Evolutionary conservation across 2,329 filamentous ascomycete species (phyloP).

Genomic region (Aspergillus unguis): DNA sequence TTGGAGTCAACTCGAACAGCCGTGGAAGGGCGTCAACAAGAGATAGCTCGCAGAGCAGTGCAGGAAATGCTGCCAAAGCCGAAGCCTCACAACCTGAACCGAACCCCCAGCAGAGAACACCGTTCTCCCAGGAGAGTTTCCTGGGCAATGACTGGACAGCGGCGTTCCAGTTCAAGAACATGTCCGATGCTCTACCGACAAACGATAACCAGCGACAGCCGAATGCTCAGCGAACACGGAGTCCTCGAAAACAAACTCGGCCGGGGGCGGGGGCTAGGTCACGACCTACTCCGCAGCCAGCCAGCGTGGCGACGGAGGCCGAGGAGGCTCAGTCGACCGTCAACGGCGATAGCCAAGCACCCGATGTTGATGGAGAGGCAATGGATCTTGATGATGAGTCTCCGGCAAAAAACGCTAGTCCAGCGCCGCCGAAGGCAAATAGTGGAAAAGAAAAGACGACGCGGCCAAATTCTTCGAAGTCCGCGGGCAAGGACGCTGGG

Average conservation of each 20-base stretch:
- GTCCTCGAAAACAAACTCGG: conserved; percentile 34
- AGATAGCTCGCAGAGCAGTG: conserved; percentile 19
- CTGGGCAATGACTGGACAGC: conserved; percentile 39
- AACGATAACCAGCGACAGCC: conserved; percentile 26
- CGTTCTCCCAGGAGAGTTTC: conserved; percentile 37
- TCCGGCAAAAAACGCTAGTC: conserved; percentile 16
- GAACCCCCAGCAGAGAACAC: conserved; percentile 26
- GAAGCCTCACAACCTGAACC: conserved; percentile 20
- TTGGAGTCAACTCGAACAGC: conserved; percentile 33
- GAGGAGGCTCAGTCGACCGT: conserved; percentile 37
- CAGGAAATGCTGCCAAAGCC: conserved; percentile 16
- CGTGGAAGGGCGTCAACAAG: conserved; percentile 23
- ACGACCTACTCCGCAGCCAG: conserved; percentile 30
- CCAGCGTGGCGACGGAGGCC: conserved; percentile 38
- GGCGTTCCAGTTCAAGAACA: conserved; percentile 35
- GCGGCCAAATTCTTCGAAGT: conserved; percentile 8
- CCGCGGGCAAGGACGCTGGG: conserved; percentile 7
- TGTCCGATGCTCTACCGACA: conserved; percentile 33
- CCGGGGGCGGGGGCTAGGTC: conserved; percentile 26
- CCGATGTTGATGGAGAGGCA: conserved; percentile 33
- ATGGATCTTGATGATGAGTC: conserved; percentile 48
- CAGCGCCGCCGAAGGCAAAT: conserved; percentile 10
- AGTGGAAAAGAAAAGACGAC: conserved; percentile 8
- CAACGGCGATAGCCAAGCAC: conserved; percentile 19
- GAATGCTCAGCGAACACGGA: conserved; percentile 27